Conservation (phyloP, 257 asterid species). For the Rehmannia glutinosa region DNA sequence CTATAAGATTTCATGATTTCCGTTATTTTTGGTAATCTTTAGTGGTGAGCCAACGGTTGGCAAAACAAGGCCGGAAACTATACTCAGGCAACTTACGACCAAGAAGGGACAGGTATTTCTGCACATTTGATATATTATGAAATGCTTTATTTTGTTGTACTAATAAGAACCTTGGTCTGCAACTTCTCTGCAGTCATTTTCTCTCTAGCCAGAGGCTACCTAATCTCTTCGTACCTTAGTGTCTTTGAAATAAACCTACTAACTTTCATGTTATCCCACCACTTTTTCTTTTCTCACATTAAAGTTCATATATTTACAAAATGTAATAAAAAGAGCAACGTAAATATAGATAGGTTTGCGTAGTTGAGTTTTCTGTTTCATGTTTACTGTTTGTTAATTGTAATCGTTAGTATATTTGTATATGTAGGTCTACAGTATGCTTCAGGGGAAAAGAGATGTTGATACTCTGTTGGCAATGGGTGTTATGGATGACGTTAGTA, state of each 20-base stretch:
- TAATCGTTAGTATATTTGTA: conserved; percentile 2
- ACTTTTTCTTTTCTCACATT: neutral
- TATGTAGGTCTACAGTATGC: conserved; percentile 90
- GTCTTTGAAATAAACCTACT: neutral
- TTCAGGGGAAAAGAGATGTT: conserved; percentile 96
- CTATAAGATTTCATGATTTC: conserved; percentile 15
- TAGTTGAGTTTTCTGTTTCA: conserved; percentile 7
- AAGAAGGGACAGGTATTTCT: conserved; percentile 89
- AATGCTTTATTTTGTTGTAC: neutral
- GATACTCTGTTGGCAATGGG: conserved; percentile 96
- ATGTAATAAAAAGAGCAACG: too few relatives aligned
- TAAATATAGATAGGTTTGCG: too few relatives aligned
- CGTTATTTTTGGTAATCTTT: conserved; percentile 19
- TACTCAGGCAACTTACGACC: conserved; percentile 95
- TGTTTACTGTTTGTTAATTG: neutral
- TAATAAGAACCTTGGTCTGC: neutral
- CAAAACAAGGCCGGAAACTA: conserved; percentile 92
- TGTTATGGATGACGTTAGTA: conserved; percentile 92
- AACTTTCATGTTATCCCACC: neutral
- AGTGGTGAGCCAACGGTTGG: conserved; percentile 95
- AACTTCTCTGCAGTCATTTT: neutral
- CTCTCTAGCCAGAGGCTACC: neutral
- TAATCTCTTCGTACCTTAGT: conserved; percentile 1
- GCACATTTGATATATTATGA: neutral
- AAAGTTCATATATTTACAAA: too few relatives aligned